Evolutionary conservation across 495 filamentous ascomycete genomes (phyloP).

Genomic region (Xylaria palmicola): DNA sequence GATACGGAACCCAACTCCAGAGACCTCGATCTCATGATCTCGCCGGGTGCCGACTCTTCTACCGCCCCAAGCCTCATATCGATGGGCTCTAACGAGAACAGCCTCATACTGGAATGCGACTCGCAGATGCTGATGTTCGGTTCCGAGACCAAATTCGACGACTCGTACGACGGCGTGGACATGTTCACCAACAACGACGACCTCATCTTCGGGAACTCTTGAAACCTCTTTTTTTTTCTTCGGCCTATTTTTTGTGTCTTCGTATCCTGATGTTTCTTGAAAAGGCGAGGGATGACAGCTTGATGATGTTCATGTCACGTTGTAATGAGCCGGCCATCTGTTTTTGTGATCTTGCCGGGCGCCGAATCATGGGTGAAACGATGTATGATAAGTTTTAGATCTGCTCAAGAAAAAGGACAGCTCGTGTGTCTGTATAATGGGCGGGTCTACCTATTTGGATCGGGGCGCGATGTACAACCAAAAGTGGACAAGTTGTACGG

Average conservation of each 20-base stretch:
- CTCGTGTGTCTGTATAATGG: neutral
- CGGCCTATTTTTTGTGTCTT: neutral
- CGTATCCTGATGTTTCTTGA: neutral
- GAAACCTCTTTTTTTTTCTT: neutral
- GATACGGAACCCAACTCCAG: conserved; percentile 41
- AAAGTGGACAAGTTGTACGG: neutral
- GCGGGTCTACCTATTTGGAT: neutral
- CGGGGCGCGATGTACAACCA: neutral
- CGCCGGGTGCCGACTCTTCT: conserved; percentile 21
- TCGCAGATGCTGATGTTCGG: conserved; percentile 40
- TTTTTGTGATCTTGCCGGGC: no score
- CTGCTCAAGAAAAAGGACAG: neutral
- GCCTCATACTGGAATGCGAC: conserved; percentile 36
- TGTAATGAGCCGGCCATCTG: no score
- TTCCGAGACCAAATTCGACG: conserved; percentile 43
- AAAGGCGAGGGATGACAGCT: neutral
- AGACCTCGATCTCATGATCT: conserved; percentile 26
- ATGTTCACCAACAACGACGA: conserved; percentile 47
- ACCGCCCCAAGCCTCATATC: conserved; percentile 34
- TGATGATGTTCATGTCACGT: neutral
- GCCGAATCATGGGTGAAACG: neutral
- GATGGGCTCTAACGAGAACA: conserved; percentile 30
- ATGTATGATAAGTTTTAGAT: conserved; percentile 13
- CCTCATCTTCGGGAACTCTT: conserved; percentile 44
- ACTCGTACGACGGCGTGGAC: conserved; percentile 38